Percentiles rank a stretch among this genome's conserved stretches.
Evolutionary conservation across 1,139 yeast species (phyloP).

Genomic region (Zygosaccharomyces pseudobailii): DNA sequence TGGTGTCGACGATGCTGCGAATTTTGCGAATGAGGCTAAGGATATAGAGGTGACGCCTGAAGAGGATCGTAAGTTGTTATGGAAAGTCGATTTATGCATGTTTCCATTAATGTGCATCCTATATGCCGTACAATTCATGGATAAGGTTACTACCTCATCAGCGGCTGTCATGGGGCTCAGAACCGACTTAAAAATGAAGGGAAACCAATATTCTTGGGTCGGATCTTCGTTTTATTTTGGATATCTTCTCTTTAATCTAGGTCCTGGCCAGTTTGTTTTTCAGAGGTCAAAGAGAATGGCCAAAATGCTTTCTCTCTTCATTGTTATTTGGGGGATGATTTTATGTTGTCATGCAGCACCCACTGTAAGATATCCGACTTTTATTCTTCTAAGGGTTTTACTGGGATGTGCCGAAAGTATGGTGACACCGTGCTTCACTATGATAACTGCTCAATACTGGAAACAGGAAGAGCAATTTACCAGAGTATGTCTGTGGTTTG

Average conservation of each 20-base stretch:
- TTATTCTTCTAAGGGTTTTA: slow-evolving; percentile 42
- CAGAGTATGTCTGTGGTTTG: slow-evolving; percentile 48
- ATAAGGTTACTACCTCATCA: slow-evolving; percentile 52
- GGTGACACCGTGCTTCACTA: slow-evolving; percentile 49
- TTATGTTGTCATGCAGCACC: slow-evolving; percentile 42
- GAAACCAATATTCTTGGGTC: slow-evolving; percentile 51
- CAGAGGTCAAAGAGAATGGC: slow-evolving; percentile 29
- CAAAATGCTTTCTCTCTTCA: slow-evolving; percentile 36
- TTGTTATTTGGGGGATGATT: slow-evolving; percentile 46
- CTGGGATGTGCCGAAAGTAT: slow-evolving; percentile 47
- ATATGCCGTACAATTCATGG: slow-evolving; percentile 61
- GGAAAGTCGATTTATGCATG: slow-evolving; percentile 53
- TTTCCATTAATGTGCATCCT: slow-evolving; percentile 53
- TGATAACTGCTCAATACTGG: slow-evolving; percentile 54
- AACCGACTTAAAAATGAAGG: slow-evolving; percentile 45
- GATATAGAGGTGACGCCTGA: slow-evolving; percentile 28
- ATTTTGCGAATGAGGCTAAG: slow-evolving; percentile 26
- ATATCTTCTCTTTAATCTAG: slow-evolving; percentile 43
- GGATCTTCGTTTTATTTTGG: slow-evolving; percentile 56
- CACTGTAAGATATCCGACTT: slow-evolving; percentile 36
- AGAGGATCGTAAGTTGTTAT: slow-evolving; percentile 36
- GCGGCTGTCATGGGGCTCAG: slow-evolving; percentile 58
- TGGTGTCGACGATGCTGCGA: slow-evolving; percentile 40
- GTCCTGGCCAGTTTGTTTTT: slow-evolving; percentile 41
- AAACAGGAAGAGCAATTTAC: slow-evolving; percentile 46